Evolutionary conservation across 129 eudicot species (phyloP), one percentile per base, ranked within the genome.

Genomic region (Sambucus nigra): DNA sequence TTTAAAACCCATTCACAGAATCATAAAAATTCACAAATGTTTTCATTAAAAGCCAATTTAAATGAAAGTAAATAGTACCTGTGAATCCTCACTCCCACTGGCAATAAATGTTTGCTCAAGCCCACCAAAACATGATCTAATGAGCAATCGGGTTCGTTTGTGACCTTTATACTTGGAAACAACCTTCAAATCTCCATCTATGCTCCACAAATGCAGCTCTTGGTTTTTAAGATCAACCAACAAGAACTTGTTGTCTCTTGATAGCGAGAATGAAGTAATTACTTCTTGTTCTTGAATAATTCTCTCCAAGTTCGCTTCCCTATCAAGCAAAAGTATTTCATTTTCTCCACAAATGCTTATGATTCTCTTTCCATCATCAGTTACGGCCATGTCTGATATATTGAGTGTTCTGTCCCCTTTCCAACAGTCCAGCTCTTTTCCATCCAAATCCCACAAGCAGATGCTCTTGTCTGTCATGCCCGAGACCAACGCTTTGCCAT

Each of bases 21-120:
- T 41, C 47, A 41, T 14, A 0, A 41, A 1, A 0, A 19, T 10
- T 16, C 11, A n/a, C 13, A 21, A 35, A 20, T 16, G 13, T 16
- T 47, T 47, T 20, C 25, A 14, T 24, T 16, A 47, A 17, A n/a
- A n/a, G n/a, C n/a, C n/a, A n/a, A n/a, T n/a, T n/a, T n/a, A n/a
- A 42, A 7, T 7, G 15, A 40, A n/a, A 40, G 15, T 40, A 7
- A 14, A 12, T 5, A 14, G 23, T 53, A 71, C 76, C 67, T 72
- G 67, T 1, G 84, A 69, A 49, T 78, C 77, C 48, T 73, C 74
- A 60, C 77, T 78, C 10, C 84, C 84, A n/a, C 84, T 73, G 32
- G 76, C 80, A 35, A 73, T 59, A 58, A 73, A 73, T 7, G 61
- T 29, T 51, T 73, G 68, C 5, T 66, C 76, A 19, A 65, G 26